These are phyloP conservation scores for Colletotrichum plurivorum DNA, from an alignment of 2,329 filamentous ascomycete species.

Conservation along the genomic window DNA sequence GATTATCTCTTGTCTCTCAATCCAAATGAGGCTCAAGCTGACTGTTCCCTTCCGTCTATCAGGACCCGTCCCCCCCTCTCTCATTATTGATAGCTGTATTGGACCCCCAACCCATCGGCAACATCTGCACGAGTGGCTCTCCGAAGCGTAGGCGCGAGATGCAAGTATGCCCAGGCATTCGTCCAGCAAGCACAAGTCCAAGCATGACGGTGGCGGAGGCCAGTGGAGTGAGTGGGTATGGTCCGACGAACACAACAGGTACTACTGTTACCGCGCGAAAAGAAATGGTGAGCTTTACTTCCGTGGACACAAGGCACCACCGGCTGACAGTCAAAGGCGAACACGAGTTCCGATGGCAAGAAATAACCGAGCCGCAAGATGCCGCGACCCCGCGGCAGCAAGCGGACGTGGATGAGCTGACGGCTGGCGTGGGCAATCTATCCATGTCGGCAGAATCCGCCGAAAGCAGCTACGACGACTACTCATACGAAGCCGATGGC, in stretches of 20 bases:
- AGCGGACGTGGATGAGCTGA: slow-evolving; percentile 44
- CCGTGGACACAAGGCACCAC: background rate
- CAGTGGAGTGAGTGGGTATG: slow-evolving; percentile 49
- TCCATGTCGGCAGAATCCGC: slow-evolving; percentile 9
- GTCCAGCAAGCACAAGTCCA: slow-evolving; percentile 46
- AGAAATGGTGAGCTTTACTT: slow-evolving; percentile 46
- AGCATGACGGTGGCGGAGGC: slow-evolving; percentile 21
- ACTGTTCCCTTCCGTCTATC: background rate
- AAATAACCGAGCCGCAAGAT: slow-evolving; percentile 37
- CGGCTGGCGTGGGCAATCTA: slow-evolving; percentile 25
- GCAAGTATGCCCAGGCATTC: slow-evolving; percentile 47
- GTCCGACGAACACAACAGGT: slow-evolving; percentile 44
- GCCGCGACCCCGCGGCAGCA: slow-evolving; percentile 44
- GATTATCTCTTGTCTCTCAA: slow-evolving; percentile 30
- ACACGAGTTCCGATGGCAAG: slow-evolving; percentile 46
- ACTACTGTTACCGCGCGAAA: slow-evolving; percentile 48
- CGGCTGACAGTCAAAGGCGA: slow-evolving; percentile 42
- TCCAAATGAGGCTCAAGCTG: slow-evolving; percentile 32
- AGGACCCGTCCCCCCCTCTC: slow-evolving; percentile 18
- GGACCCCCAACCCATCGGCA: slow-evolving; percentile 14
- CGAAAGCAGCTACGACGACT: slow-evolving; percentile 12
- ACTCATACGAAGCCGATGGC: background rate
- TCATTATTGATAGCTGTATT: slow-evolving; percentile 1
- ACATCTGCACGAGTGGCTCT: background rate
- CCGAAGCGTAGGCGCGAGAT: slow-evolving; percentile 42